These are phyloP conservation scores for Talaromyces albobiverticillius DNA, from an alignment of 2,329 filamentous ascomycete species.

Conservation along the genomic window DNA sequence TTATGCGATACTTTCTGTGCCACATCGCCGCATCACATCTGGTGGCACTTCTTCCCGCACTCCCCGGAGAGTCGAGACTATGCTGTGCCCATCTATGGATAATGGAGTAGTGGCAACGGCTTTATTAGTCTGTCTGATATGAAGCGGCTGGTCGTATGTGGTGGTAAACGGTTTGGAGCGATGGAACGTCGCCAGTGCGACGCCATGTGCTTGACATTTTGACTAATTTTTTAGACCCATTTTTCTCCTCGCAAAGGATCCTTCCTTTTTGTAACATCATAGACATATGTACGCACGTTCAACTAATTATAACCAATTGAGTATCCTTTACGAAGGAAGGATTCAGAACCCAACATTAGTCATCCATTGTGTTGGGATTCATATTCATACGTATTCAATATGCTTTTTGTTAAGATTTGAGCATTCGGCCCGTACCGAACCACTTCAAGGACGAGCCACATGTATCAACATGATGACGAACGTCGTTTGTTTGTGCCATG, in stretches of 20 bases:
- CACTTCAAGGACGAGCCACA: background rate
- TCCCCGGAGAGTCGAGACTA: too few relatives aligned
- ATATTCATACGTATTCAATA: too few relatives aligned
- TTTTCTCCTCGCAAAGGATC: background rate
- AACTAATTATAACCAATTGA: too few relatives aligned
- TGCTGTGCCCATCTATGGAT: too few relatives aligned
- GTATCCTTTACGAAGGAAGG: background rate
- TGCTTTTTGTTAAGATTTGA: background rate
- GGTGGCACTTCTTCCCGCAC: background rate
- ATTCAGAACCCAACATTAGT: background rate
- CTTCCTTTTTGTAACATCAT: background rate
- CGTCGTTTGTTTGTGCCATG: background rate
- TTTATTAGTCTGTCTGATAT: background rate
- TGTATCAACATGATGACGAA: background rate
- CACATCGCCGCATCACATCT: background rate
- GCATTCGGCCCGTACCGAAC: background rate
- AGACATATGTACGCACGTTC: background rate
- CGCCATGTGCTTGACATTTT: slow-evolving; percentile 7
- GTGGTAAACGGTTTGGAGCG: background rate
- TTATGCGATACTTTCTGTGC: background rate
- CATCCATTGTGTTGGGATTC: background rate
- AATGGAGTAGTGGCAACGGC: background rate
- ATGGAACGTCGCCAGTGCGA: slow-evolving; percentile 5
- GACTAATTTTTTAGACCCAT: background rate
- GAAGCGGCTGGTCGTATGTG: background rate